Evolutionary conservation across 148 eudicot genomes (phyloP), one percentile per base, ranked within the genome.

Genomic region (Limonium bicolor): DNA sequence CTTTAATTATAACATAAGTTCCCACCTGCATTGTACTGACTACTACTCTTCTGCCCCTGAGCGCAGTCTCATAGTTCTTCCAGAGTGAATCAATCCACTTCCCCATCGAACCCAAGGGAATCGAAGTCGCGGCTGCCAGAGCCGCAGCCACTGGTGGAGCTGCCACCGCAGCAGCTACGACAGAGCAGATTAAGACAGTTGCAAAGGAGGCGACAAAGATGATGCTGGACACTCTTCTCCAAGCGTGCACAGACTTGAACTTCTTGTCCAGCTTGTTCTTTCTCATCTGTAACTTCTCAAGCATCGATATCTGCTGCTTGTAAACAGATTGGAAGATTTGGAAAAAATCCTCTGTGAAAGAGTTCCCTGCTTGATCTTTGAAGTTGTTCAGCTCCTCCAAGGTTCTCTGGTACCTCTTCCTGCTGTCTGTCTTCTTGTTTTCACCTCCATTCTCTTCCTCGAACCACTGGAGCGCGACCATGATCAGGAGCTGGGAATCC

Each of bases 31-130:
- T 87, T 5, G 68, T 68, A 64, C 70, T 74, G 18, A 87, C 59
- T 11, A 87, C 63, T 59, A 82, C 96, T 64, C 74, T 87, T 48
- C 82, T 94, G 11, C 82, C 94, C 48, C 57, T 87, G 32, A 87
- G 35, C 45, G 77, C 94, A 64, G 43, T 68, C 45, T 87, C 94
- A 44, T 69, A 87, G 69, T 82, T 76, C 63, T 79, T 82, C 58
- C 73, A 65, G 1, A 87, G 80, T 9, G 88, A 79, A 60, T 87
- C 80, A 10, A 87, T 69, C 88, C 94, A 87, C 51, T 60, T 82
- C 20, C 96, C 96, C 90, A 82, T 76, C 2, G 96, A 82, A 2
- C 94, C 90, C 20, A 87, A 41, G 0, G 96, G 96, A 41, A 87
- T 63, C 0, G 96, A 51, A 0, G 82, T 51, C 0, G 94, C 88